Evolutionary conservation across 805 yeast genomes (phyloP).

Genomic region (Maudiozyma bulderi): DNA sequence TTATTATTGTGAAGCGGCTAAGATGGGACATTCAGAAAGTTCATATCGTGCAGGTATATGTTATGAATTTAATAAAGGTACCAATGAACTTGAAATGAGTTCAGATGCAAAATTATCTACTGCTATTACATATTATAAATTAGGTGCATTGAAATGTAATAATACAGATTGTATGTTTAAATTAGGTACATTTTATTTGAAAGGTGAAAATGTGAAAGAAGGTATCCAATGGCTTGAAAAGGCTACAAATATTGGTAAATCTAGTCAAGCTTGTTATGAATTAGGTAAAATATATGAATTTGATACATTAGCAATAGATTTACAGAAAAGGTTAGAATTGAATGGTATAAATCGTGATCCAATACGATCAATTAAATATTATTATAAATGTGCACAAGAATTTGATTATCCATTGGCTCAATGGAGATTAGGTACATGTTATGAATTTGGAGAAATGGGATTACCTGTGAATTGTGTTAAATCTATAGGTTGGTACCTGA

Average conservation of each 20-base stretch:
- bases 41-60: conserved; percentile 64
- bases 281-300: conserved; percentile 47
- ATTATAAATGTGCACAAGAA: conserved; percentile 47
- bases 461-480: conserved; percentile 44
- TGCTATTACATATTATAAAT: conserved; percentile 45
- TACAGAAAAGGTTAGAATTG: conserved; percentile 9
- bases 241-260: conserved; percentile 30
- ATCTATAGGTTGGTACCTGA: conserved; percentile 65
- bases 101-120: conserved; percentile 22
- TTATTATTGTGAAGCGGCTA: conserved; percentile 50
- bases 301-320: conserved; percentile 25
- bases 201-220: conserved; percentile 10
- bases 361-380: conserved; percentile 40
- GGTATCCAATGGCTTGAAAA: conserved; percentile 42
- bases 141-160: conserved; percentile 54
- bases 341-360: conserved; percentile 20
- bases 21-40: conserved; percentile 47
- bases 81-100: conserved; percentile 19
- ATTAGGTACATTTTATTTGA: conserved; percentile 53
- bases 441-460: conserved; percentile 57
- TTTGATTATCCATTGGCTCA: conserved; percentile 58
- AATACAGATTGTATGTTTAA: conserved; percentile 60
- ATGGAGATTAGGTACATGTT: conserved; percentile 59
- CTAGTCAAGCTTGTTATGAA: conserved; percentile 51
- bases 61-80: conserved; percentile 45